Percentiles rank a stretch among this genome's conserved stretches.
phyloP scores from a whole-genome alignment of 495 filamentous ascomycete genomes.

The Apiosordaria backusii region DNA sequence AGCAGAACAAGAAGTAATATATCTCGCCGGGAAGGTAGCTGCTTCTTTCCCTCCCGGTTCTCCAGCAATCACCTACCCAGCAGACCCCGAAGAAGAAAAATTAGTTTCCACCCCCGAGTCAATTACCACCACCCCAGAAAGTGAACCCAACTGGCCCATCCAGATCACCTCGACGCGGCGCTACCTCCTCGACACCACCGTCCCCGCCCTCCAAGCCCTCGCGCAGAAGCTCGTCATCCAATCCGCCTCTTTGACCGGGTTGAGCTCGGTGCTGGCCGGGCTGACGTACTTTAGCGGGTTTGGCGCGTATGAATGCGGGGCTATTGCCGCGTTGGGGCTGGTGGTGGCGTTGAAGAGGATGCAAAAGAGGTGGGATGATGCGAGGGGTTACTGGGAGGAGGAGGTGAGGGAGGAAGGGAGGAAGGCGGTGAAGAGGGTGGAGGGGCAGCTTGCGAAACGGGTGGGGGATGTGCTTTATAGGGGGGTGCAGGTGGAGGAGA shows the following conservation, averaged over 20 bases:
- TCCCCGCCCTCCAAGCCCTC: constrained; percentile 73
- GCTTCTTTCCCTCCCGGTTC: constrained; percentile 6
- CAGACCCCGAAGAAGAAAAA: not conserved
- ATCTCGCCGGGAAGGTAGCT: constrained; percentile 75
- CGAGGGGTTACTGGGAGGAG: constrained; percentile 66
- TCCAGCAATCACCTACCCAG: not conserved
- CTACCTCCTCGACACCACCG: constrained; percentile 57
- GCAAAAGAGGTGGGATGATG: constrained; percentile 75
- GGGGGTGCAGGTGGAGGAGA: constrained; percentile 20
- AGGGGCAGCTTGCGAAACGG: constrained; percentile 25
- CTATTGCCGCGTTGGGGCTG: constrained; percentile 73
- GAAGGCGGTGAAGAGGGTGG: constrained; percentile 48
- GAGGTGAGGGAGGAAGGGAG: constrained; percentile 79
- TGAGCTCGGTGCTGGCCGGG: constrained; percentile 60
- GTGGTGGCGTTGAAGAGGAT: constrained; percentile 69
- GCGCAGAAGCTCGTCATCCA: constrained; percentile 75
- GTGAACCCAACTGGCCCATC: constrained; percentile 33
- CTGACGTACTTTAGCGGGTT: constrained; percentile 63
- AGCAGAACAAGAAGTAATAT: constrained; percentile 72
- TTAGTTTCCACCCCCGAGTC: not conserved
- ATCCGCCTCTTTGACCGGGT: constrained; percentile 62
- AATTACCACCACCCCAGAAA: too few relatives aligned
- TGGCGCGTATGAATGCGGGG: constrained; percentile 69
- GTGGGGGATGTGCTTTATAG: constrained; percentile 25
- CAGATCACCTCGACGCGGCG: constrained; percentile 57